These are phyloP conservation scores for Croton laevigatus DNA, from an alignment of 441 rosid genomes.

Conservation along the genomic window DNA sequence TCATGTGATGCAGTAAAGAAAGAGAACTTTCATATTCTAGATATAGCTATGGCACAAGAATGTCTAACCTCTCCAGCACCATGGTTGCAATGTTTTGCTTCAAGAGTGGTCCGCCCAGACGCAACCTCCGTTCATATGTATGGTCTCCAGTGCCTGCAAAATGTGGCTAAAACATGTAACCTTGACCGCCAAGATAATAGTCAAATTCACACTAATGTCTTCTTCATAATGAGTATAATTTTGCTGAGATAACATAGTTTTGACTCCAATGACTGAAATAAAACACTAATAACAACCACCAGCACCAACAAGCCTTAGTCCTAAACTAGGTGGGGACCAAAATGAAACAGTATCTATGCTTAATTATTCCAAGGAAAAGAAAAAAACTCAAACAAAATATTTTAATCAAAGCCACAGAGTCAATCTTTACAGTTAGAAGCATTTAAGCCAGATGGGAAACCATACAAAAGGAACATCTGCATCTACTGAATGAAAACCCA, in stretches of 20 bases:
- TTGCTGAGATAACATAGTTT: neutral
- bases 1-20: constrained; percentile 13
- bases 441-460: constrained; percentile 2
- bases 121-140: constrained; percentile 78
- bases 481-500: neutral
- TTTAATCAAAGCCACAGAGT: neutral
- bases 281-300: neutral
- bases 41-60: neutral
- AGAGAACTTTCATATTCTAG: constrained; percentile 26
- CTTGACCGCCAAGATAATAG: neutral
- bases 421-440: neutral
- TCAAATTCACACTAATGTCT: neutral
- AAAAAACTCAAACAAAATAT: neutral
- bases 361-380: constrained; percentile 1
- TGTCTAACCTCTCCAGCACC: constrained; percentile 87
- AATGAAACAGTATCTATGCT: neutral
- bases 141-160: constrained; percentile 94
- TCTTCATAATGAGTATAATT: neutral
- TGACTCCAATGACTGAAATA: neutral
- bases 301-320: too few relatives aligned
- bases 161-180: constrained; percentile 13
- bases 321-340: too few relatives aligned
- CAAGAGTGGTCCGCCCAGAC: constrained; percentile 87
- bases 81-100: constrained; percentile 90
- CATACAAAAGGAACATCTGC: neutral